Evolutionary conservation across 345 rosid species (phyloP).

Genomic region (Melastoma malabathricum): DNA sequence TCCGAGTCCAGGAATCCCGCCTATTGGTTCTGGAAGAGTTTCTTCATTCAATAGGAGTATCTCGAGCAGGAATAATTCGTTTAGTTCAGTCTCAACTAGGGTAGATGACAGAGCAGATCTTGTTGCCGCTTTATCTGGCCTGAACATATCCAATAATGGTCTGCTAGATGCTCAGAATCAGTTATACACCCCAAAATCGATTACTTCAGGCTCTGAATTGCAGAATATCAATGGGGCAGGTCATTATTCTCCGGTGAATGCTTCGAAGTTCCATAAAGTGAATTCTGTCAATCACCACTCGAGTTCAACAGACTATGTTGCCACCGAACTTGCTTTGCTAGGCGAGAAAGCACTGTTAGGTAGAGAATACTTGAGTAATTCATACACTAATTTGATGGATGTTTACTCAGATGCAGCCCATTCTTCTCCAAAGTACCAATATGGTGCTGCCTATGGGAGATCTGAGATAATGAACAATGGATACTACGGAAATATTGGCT

Average conservation of each 20-base stretch:
- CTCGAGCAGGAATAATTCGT: slow-evolving; percentile 17
- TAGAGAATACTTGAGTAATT: slow-evolving; percentile 26
- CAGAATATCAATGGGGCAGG: slow-evolving; percentile 28
- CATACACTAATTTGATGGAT: slow-evolving; percentile 40
- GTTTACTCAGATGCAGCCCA: slow-evolving; percentile 36
- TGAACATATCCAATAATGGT: slow-evolving; percentile 36
- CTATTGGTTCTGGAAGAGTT: slow-evolving; percentile 41
- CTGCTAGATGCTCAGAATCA: slow-evolving; percentile 25
- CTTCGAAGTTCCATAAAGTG: slow-evolving; percentile 27
- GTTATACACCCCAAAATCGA: slow-evolving; percentile 13
- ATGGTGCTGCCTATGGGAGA: slow-evolving; percentile 32
- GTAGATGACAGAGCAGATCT: slow-evolving; percentile 28
- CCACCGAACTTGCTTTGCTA: slow-evolving; percentile 38
- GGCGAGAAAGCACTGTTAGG: slow-evolving; percentile 26
- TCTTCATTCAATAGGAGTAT: slow-evolving; percentile 36
- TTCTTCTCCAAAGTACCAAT: slow-evolving; percentile 37
- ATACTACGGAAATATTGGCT: slow-evolving; percentile 34
- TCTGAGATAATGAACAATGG: slow-evolving; percentile 29
- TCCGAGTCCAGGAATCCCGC: slow-evolving; percentile 47
- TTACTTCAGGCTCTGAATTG: slow-evolving; percentile 34
- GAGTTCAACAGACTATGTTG: slow-evolving; percentile 36
- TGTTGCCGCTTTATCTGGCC: slow-evolving; percentile 37
- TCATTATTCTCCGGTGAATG: slow-evolving; percentile 23
- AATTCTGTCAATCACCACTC: slow-evolving; percentile 31
- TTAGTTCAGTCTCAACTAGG: slow-evolving; percentile 23